These are phyloP conservation scores for Penicillium expansum DNA, from an alignment of 2,329 filamentous ascomycete species.

Conservation along the genomic window DNA sequence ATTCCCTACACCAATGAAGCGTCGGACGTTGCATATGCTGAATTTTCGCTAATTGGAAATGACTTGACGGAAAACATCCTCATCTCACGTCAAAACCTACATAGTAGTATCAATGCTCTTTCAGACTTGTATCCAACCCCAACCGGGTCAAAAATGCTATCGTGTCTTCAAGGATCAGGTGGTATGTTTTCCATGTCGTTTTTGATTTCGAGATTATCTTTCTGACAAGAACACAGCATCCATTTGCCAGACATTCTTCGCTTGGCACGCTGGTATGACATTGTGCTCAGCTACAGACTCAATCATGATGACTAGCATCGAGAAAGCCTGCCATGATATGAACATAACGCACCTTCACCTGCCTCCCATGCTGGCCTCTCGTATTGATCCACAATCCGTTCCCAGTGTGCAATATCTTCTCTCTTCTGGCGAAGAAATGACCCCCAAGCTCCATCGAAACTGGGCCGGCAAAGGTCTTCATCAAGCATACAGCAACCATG, in stretches of 20 bases:
- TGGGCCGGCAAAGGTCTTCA: conserved; percentile 70
- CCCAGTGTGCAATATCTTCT: conserved; percentile 73
- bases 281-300: conserved; percentile 75
- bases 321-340: conserved; percentile 62
- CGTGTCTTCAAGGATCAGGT: conserved; percentile 81
- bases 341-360: conserved; percentile 76
- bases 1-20: conserved; percentile 18
- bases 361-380: conserved; percentile 77
- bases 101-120: conserved; percentile 70
- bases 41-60: conserved; percentile 66
- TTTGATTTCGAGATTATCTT: not conserved
- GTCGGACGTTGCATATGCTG: conserved; percentile 66
- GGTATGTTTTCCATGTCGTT: conserved; percentile 30
- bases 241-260: conserved; percentile 85
- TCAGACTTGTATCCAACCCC: conserved; percentile 62
- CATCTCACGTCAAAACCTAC: conserved; percentile 71
- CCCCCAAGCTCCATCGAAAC: conserved; percentile 63
- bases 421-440: conserved; percentile 78
- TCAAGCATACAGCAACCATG: conserved; percentile 53
- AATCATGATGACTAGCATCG: conserved; percentile 69
- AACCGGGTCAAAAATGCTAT: conserved; percentile 62
- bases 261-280: conserved; percentile 75
- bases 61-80: conserved; percentile 65
- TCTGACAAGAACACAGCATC: conserved; percentile 56
- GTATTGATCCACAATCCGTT: conserved; percentile 67